Evolutionary conservation across 129 eudicot genomes (phyloP).

Genomic region (Helianthus annuus): DNA sequence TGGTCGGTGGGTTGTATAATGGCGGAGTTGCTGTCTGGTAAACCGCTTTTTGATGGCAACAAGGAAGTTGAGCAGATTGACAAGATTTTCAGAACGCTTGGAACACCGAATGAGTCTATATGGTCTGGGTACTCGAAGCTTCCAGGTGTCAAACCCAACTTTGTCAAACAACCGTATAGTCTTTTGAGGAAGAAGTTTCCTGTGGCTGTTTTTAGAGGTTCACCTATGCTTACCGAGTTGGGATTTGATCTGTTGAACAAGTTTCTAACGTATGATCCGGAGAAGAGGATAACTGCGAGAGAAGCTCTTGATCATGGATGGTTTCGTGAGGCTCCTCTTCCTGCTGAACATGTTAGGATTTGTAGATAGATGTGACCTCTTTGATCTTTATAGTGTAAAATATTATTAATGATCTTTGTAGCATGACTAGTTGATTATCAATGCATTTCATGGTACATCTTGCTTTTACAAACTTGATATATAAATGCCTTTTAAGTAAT

Average conservation of each 20-base stretch:
- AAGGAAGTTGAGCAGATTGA: conserved; percentile 62
- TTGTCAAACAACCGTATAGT: conserved; percentile 53
- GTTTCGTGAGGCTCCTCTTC: conserved; percentile 75
- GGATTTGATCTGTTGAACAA: conserved; percentile 79
- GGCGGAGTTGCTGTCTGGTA: conserved; percentile 67
- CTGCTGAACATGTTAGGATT: conserved; percentile 38
- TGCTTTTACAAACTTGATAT: no score
- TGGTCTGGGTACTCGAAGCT: conserved; percentile 75
- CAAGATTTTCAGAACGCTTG: conserved; percentile 67
- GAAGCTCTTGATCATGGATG: conserved; percentile 72
- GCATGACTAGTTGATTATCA: not conserved
- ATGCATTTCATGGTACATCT: not conserved
- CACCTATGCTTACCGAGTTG: conserved; percentile 62
- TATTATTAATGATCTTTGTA: conserved; percentile 9
- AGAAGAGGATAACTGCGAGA: conserved; percentile 72
- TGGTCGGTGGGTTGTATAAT: conserved; percentile 89
- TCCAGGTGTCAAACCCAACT: conserved; percentile 51
- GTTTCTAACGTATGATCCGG: conserved; percentile 67
- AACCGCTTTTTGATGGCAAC: conserved; percentile 62
- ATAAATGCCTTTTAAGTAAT: no score
- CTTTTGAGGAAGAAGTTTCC: conserved; percentile 61
- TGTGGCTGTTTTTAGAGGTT: conserved; percentile 53
- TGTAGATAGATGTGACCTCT: conserved; percentile 19
- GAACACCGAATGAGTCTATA: conserved; percentile 66
- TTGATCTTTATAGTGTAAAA: not conserved